Conservation (phyloP, 768 basidiomycete species). For the Suillus spraguei region DNA sequence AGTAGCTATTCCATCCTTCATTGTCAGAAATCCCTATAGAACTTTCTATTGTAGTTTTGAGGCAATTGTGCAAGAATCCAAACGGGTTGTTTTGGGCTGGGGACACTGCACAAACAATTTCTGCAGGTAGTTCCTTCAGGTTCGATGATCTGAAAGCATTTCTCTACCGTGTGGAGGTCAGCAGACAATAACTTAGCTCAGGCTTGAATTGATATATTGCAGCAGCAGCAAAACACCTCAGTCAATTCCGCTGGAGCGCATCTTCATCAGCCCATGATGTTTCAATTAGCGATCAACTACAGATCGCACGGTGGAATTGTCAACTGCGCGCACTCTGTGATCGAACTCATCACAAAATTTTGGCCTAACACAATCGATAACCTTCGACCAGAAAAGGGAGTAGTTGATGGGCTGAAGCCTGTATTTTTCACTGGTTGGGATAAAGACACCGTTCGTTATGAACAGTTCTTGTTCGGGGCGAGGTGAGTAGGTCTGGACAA, state of each 20-base stretch:
- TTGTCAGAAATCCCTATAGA: background rate
- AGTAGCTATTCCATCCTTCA: slow-evolving; percentile 16
- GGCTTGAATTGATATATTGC: background rate
- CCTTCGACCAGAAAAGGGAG: slow-evolving; percentile 56
- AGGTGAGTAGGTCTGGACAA: slow-evolving; percentile 35
- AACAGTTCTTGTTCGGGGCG: slow-evolving; percentile 59
- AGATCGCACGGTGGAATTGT: slow-evolving; percentile 76
- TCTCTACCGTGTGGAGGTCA: slow-evolving; percentile 61
- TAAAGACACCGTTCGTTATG: slow-evolving; percentile 43
- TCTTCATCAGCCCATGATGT: slow-evolving; percentile 38
- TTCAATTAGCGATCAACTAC: slow-evolving; percentile 67
- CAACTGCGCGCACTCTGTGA: slow-evolving; percentile 65
- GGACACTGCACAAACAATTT: slow-evolving; percentile 80
- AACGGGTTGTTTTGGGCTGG: slow-evolving; percentile 79
- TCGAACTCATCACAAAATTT: slow-evolving; percentile 60
- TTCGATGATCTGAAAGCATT: slow-evolving; percentile 76
- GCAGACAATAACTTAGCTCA: background rate
- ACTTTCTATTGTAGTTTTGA: slow-evolving; percentile 47
- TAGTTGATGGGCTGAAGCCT: slow-evolving; percentile 56
- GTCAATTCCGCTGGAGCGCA: slow-evolving; percentile 17
- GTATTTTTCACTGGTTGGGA: slow-evolving; percentile 58
- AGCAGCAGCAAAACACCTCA: slow-evolving; percentile 25
- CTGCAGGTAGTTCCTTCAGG: slow-evolving; percentile 69
- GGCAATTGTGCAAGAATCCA: slow-evolving; percentile 62
- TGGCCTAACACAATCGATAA: slow-evolving; percentile 69